Evolutionary conservation across 2,329 filamentous ascomycete genomes (phyloP).

Genomic region (Curvularia lunata): DNA sequence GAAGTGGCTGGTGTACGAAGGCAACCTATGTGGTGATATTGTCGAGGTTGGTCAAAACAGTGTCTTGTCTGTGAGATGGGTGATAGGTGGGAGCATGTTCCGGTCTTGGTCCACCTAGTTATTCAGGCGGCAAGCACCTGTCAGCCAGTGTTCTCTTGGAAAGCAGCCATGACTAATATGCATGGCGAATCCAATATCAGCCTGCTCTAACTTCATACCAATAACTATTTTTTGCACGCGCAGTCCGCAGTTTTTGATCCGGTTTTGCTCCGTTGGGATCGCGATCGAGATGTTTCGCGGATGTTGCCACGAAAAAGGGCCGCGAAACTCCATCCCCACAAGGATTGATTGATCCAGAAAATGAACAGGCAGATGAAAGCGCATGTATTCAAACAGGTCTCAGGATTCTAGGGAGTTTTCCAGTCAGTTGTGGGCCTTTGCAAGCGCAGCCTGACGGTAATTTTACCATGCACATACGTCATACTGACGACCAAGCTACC

Average conservation of each 20-base stretch:
- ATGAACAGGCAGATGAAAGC: neutral
- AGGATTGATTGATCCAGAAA: neutral
- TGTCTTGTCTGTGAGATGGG: neutral
- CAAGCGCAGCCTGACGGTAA: neutral
- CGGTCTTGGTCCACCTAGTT: neutral
- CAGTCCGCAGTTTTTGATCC: constrained; percentile 7
- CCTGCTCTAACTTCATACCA: neutral
- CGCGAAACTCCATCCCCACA: constrained; percentile 1
- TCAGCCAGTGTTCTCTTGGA: neutral
- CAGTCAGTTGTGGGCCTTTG: neutral
- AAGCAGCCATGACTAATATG: neutral
- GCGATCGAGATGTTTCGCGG: constrained; percentile 6
- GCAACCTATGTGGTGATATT: neutral
- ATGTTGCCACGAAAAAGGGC: neutral
- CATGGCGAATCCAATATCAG: neutral
- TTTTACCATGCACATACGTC: constrained; percentile 2
- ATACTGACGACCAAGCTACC: neutral
- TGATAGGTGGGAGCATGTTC: constrained; percentile 7
- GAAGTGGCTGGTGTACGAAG: neutral
- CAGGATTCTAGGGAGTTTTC: neutral
- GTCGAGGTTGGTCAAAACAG: neutral
- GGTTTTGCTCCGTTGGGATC: constrained; percentile 9
- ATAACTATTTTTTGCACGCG: neutral
- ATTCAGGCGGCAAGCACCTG: neutral
- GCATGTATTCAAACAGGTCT: neutral